Evolutionary conservation across 2,329 filamentous ascomycete genomes (phyloP).

Genomic region (Hypocrella siamensis): DNA sequence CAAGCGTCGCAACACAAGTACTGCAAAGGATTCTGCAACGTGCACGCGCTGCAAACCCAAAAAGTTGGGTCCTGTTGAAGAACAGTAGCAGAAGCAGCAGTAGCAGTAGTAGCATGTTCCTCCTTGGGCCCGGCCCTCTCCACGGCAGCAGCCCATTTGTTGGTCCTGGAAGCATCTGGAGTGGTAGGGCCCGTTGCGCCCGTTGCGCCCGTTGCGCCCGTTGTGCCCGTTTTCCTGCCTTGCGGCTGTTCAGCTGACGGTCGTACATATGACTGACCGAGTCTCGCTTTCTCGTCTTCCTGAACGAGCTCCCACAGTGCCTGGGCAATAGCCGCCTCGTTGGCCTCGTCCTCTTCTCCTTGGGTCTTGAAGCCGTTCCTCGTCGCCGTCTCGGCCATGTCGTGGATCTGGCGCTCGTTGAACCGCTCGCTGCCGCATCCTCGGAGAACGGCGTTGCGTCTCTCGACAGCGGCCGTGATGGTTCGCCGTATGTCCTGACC

Average conservation of each 20-base stretch:
- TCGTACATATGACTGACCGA: conserved; percentile 36
- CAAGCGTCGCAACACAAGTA: conserved; percentile 43
- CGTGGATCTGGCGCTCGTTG: conserved; percentile 48
- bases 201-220: background rate
- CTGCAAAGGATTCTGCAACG: conserved; percentile 35
- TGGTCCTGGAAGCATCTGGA: too few relatives aligned
- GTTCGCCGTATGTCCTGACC: conserved; percentile 56
- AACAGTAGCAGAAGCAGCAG: too few relatives aligned
- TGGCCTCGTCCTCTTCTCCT: conserved; percentile 78
- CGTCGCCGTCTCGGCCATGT: conserved; percentile 47
- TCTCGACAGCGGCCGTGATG: conserved; percentile 56
- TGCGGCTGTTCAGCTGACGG: conserved; percentile 20
- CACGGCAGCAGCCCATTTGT: too few relatives aligned
- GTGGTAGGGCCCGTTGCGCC: too few relatives aligned
- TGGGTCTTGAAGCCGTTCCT: conserved; percentile 65
- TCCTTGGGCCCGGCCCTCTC: too few relatives aligned
- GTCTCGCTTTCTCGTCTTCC: conserved; percentile 45
- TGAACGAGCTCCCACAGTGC: conserved; percentile 78
- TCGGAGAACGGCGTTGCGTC: conserved; percentile 48
- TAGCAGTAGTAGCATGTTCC: too few relatives aligned
- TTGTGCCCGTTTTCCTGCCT: background rate
- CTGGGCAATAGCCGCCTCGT: conserved; percentile 72
- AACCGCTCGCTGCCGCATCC: conserved; percentile 64
- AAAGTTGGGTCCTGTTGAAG: conserved; percentile 6
- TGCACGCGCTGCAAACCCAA: conserved; percentile 42